A percentile compares a stretch with the other conserved stretches of the same genome.
phyloP scores from a whole-genome alignment of 2,329 filamentous ascomycete species.

The Teratosphaeria viscida region DNA sequence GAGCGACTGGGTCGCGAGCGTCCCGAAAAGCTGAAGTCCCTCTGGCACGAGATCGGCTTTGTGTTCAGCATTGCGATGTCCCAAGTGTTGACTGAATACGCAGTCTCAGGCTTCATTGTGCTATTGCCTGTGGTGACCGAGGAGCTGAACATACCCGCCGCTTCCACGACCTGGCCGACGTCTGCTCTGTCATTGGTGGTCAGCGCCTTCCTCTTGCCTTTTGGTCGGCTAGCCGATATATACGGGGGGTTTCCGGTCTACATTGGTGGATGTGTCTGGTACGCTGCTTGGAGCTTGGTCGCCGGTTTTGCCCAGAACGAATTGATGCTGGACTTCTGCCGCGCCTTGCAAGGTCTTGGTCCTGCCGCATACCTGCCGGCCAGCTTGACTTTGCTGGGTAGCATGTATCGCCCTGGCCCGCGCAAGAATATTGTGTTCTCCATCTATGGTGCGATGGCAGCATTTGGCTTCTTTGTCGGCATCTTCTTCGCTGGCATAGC shows the following conservation, averaged over 20 bases:
- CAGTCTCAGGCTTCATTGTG: conserved; percentile 63
- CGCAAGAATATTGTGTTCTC: conserved; percentile 28
- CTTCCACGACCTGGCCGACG: conserved; percentile 47
- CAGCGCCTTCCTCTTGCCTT: conserved; percentile 40
- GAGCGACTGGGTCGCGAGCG: conserved; percentile 54
- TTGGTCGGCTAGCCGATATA: conserved; percentile 40
- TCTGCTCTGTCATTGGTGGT: conserved; percentile 42
- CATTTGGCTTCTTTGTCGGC: conserved; percentile 49
- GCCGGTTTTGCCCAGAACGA: conserved; percentile 24
- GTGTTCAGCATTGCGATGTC: conserved; percentile 40
- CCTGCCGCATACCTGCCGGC: conserved; percentile 26
- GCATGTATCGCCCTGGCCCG: conserved; percentile 26
- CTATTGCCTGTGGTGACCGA: conserved; percentile 55
- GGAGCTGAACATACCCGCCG: conserved; percentile 55
- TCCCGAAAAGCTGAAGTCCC: conserved; percentile 44
- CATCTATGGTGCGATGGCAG: conserved; percentile 42
- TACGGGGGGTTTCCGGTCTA: conserved; percentile 54
- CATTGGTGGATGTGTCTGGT: conserved; percentile 44
- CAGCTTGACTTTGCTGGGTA: conserved; percentile 24
- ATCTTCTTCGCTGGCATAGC: conserved; percentile 55
- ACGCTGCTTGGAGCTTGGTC: conserved; percentile 22
- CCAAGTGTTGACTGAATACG: conserved; percentile 48
- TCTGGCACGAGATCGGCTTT: conserved; percentile 51
- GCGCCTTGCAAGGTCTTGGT: conserved; percentile 27
- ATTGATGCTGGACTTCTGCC: conserved; percentile 26